Evolutionary conservation across 2,329 filamentous ascomycete genomes (phyloP).

Genomic region (Hypoxylon sp.): DNA sequence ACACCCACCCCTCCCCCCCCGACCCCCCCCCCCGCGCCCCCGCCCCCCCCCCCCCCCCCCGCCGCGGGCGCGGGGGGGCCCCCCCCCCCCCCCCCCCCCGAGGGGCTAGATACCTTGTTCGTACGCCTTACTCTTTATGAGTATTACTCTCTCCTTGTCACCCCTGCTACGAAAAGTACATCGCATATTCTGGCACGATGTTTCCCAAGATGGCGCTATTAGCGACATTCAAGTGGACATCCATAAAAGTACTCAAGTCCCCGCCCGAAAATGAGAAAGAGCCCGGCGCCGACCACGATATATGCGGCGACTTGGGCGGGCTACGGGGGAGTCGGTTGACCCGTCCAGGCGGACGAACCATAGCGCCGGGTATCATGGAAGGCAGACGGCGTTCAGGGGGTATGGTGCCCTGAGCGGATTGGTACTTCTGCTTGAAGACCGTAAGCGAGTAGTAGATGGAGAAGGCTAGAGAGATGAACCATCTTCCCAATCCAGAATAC

Average conservation of each 20-base stretch:
- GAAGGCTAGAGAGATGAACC: not conserved
- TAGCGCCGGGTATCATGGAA: not conserved
- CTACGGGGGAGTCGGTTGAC: constrained; percentile 1
- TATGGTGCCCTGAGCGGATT: not conserved
- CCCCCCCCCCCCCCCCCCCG: too few relatives aligned
- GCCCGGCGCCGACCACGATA: not conserved
- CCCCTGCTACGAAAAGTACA: too few relatives aligned
- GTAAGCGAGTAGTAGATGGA: not conserved
- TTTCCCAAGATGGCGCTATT: constrained; percentile 7
- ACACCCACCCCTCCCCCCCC: too few relatives aligned
- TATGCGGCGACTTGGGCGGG: not conserved
- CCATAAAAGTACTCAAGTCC: constrained; percentile 11
- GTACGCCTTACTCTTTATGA: too few relatives aligned
- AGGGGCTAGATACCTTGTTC: too few relatives aligned
- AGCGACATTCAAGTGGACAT: constrained; percentile 5
- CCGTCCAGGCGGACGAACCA: constrained; percentile 1
- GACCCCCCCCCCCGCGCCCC: too few relatives aligned
- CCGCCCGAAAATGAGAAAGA: not conserved
- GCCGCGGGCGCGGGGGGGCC: too few relatives aligned
- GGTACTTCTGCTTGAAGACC: not conserved
- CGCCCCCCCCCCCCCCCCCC: too few relatives aligned
- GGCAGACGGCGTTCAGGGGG: constrained; percentile 4
- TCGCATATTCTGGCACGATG: too few relatives aligned
- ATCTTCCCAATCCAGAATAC: not conserved
- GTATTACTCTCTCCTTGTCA: too few relatives aligned